Conservation (phyloP, 2,329 filamentous ascomycete genomes). For the Phaeosphaeriaceae sp. region DNA sequence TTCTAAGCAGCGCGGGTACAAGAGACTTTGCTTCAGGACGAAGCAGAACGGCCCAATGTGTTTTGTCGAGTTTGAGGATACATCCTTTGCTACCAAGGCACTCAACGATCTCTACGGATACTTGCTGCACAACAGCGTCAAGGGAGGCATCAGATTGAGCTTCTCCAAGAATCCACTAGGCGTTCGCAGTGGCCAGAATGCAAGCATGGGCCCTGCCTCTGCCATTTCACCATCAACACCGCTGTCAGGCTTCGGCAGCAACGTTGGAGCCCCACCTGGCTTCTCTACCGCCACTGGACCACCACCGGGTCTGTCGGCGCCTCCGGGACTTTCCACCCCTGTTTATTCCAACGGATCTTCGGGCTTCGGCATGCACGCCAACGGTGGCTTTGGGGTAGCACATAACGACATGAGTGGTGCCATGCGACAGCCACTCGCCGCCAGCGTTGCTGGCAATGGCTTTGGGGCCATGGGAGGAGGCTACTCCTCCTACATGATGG, state of each 20-base stretch:
- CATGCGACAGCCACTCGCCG: constrained; percentile 43
- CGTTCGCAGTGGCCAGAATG: constrained; percentile 78
- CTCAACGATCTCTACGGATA: constrained; percentile 89
- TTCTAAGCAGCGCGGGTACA: constrained; percentile 92
- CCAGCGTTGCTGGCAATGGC: constrained; percentile 38
- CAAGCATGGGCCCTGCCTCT: constrained; percentile 59
- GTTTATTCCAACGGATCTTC: constrained; percentile 38
- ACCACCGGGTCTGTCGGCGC: constrained; percentile 79
- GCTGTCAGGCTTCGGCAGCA: constrained; percentile 64
- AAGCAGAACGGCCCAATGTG: constrained; percentile 98
- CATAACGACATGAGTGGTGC: constrained; percentile 44
- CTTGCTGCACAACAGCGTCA: constrained; percentile 86
- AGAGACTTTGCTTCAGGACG: constrained; percentile 90
- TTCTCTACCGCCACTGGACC: constrained; percentile 77
- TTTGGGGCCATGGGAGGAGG: constrained; percentile 39
- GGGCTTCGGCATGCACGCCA: constrained; percentile 47
- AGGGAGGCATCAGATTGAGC: constrained; percentile 92
- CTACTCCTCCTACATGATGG: constrained; percentile 51
- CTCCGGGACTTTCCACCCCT: constrained; percentile 68
- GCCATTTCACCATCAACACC: constrained; percentile 59
- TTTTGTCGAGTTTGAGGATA: constrained; percentile 97
- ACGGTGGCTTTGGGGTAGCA: constrained; percentile 44
- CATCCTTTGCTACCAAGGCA: constrained; percentile 89
- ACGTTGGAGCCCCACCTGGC: constrained; percentile 60
- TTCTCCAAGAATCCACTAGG: constrained; percentile 98